A percentile compares a stretch with the other conserved stretches of the same genome.
These are phyloP conservation scores for Penicillium odoratum DNA, from an alignment of 495 filamentous ascomycete species.

Conservation along the genomic window DNA sequence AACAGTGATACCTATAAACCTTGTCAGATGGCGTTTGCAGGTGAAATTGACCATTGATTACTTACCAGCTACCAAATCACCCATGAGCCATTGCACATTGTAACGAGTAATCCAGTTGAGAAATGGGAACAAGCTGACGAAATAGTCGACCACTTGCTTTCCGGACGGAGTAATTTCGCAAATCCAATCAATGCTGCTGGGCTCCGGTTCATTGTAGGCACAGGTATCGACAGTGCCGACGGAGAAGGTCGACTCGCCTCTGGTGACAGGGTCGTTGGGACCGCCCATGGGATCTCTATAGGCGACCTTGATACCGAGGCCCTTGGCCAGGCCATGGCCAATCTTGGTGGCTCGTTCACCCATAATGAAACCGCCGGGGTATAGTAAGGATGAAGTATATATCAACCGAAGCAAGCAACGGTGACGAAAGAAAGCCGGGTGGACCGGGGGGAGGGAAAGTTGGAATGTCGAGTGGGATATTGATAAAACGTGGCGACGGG, in stretches of 20 bases:
- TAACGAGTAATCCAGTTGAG: conserved; percentile 83
- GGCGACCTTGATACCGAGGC: conserved; percentile 82
- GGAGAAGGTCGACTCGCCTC: conserved; percentile 80
- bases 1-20: conserved; percentile 65
- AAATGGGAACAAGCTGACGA: conserved; percentile 79
- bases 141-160: conserved; percentile 56
- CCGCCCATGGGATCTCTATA: conserved; percentile 53
- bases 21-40: not conserved
- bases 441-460: conserved; percentile 1
- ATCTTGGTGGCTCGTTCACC: conserved; percentile 51
- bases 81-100: conserved; percentile 83
- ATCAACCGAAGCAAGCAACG: conserved; percentile 5
- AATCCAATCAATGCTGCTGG: conserved; percentile 73
- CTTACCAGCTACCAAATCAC: conserved; percentile 81
- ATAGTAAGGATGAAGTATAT: not conserved
- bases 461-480: not conserved
- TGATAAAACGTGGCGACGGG: conserved; percentile 13
- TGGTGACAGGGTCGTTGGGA: conserved; percentile 53
- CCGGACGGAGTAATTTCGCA: conserved; percentile 57
- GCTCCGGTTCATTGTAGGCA: conserved; percentile 78
- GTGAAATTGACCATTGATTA: not conserved
- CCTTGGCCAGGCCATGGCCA: conserved; percentile 74
- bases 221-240: conserved; percentile 75
- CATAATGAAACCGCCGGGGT: conserved; percentile 30
- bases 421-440: not conserved